Evolutionary conservation across 73 alveolate species (phyloP), one percentile per base, ranked within the genome.

Genomic region (Blepharisma japonicum): DNA sequence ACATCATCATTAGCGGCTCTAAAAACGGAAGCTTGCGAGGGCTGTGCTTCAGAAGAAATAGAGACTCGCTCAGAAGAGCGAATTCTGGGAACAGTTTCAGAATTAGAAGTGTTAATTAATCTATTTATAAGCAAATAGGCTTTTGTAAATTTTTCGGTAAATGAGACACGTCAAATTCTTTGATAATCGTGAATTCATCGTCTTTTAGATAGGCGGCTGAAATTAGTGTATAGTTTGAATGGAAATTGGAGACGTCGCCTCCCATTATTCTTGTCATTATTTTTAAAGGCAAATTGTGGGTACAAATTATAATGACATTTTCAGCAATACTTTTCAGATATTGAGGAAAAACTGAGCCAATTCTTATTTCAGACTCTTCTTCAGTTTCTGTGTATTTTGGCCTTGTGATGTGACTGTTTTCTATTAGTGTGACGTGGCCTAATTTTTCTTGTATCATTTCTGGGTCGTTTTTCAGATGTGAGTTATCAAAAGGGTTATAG

Each of bases 201-300:
- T 25, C 47, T 18, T 20, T 14, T 0, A 61, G 47, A 8, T 61
- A 14, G 14, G 74, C 74, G 0, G 47, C 74, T 8, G 74, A 14
- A 9, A 61, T 61, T 8, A 61, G 2, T 8, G 74, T 61, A 5
- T 61, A 39, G 14, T 61, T n/a, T 0, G 74, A 61, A 20, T 18
- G 50, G 11, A 61, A 9, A 18, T 61, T 25, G 42, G 42, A 32
- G 47, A 9, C 39, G 18, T 61, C 18, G 6, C 74, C 74, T 61
- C 74, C 74, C 50, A 61, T 25, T 18, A 18, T n/a, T 61, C 23
- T 25, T 0, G 74, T 61, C 11, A 61, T 61, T 9, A 14, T 9
- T 25, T 61, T 61, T 14, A 61, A 14, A 61, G 74, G 74, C 74
- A 61, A 20, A 39, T 14, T 14, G 47, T 61, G 74, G 38, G 74